Evolutionary conservation across 2,329 filamentous ascomycete species (phyloP).

Genomic region (Fusarium sp.): DNA sequence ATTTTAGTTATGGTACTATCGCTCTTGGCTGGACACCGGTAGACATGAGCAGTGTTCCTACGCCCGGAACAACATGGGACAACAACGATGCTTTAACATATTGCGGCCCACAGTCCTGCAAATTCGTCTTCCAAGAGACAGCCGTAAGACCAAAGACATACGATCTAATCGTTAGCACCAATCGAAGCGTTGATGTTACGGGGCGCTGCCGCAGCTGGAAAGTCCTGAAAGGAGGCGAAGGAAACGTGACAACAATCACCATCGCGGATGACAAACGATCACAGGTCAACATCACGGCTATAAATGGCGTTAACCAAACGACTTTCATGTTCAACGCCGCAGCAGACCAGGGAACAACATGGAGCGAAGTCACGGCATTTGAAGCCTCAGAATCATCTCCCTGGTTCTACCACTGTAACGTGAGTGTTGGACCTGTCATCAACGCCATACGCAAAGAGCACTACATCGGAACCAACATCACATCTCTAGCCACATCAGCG

Average conservation of each 20-base stretch:
- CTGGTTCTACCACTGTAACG: slow-evolving; percentile 43
- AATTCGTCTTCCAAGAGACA: slow-evolving; percentile 54
- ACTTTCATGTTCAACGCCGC: slow-evolving; percentile 37
- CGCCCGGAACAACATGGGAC: slow-evolving; percentile 47
- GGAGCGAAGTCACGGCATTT: slow-evolving; percentile 38
- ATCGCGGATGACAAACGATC: slow-evolving; percentile 2
- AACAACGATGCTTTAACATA: slow-evolving; percentile 49
- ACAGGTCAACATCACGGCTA: slow-evolving; percentile 20
- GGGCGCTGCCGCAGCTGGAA: slow-evolving; percentile 33
- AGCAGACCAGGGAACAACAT: slow-evolving; percentile 9
- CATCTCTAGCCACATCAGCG: slow-evolving; percentile 26
- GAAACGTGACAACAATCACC: slow-evolving; percentile 26
- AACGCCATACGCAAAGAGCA: slow-evolving; percentile 32
- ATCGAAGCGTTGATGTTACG: slow-evolving; percentile 20
- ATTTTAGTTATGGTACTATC: slow-evolving; percentile 52
- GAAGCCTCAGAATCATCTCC: slow-evolving; percentile 30
- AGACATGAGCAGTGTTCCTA: slow-evolving; percentile 36
- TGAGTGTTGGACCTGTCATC: slow-evolving; percentile 27
- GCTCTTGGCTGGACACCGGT: slow-evolving; percentile 46
- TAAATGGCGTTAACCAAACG: slow-evolving; percentile 30
- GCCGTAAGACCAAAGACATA: slow-evolving; percentile 10
- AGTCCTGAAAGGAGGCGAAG: slow-evolving; percentile 30
- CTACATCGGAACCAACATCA: slow-evolving; percentile 32
- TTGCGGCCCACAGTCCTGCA: slow-evolving; percentile 44
- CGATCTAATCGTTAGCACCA: slow-evolving; percentile 31